Conservation (phyloP, 2,329 filamentous ascomycete genomes). For the Aureobasidium lini region DNA sequence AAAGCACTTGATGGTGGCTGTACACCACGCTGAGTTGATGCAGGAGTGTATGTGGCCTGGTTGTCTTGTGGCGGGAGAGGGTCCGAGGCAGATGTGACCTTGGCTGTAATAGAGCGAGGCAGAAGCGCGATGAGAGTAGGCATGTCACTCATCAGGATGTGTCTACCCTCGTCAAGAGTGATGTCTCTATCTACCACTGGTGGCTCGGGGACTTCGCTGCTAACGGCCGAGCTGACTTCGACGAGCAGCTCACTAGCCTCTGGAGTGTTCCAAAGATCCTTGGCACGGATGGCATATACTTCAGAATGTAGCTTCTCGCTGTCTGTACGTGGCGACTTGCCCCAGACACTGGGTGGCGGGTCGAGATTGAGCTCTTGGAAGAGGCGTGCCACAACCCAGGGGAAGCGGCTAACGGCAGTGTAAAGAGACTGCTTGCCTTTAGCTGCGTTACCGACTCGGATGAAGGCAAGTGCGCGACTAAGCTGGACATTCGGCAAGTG, state of each 20-base stretch:
- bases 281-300: constrained; percentile 68
- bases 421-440: constrained; percentile 59
- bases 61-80: constrained; percentile 63
- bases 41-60: constrained; percentile 21
- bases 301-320: constrained; percentile 63
- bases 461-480: constrained; percentile 66
- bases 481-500: constrained; percentile 64
- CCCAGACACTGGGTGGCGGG: constrained; percentile 75
- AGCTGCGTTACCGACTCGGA: constrained; percentile 59
- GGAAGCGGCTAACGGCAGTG: constrained; percentile 62
- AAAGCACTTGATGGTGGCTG: constrained; percentile 13
- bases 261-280: constrained; percentile 79
- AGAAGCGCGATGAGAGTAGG: constrained; percentile 63
- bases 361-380: constrained; percentile 76
- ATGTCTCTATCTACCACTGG: constrained; percentile 33
- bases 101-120: constrained; percentile 56
- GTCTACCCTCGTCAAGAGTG: constrained; percentile 57
- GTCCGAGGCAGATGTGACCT: constrained; percentile 68
- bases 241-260: constrained; percentile 62
- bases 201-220: constrained; percentile 36
- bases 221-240: constrained; percentile 55
- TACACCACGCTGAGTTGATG: constrained; percentile 18
- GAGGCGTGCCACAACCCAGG: constrained; percentile 76
- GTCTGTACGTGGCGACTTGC: constrained; percentile 57
- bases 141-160: constrained; percentile 70